A percentile compares a stretch with the other conserved stretches of the same genome.
These are phyloP conservation scores for Syzygium grande DNA, from an alignment of 345 rosid genomes.

Conservation along the genomic window DNA sequence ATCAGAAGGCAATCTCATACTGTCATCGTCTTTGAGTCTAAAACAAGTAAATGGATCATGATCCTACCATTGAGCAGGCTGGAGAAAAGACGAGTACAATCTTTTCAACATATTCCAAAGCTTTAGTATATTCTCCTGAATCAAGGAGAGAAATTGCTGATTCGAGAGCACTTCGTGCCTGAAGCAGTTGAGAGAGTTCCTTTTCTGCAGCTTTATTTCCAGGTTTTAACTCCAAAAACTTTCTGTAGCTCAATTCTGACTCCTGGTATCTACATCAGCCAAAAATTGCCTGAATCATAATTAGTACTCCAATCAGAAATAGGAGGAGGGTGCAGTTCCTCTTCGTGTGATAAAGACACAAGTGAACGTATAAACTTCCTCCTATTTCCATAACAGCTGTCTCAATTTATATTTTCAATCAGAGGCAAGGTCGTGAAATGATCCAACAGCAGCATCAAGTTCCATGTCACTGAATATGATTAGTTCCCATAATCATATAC, in stretches of 20 bases:
- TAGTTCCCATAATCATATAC: not conserved
- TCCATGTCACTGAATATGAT: not conserved
- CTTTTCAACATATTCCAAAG: constrained; percentile 78
- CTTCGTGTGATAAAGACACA: not conserved
- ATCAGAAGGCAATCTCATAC: not conserved
- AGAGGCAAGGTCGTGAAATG: not conserved
- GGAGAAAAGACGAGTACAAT: constrained; percentile 95
- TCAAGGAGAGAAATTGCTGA: constrained; percentile 55
- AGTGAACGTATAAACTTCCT: not conserved
- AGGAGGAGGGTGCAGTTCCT: not conserved
- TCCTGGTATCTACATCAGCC: constrained; percentile 70
- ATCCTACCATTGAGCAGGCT: constrained; percentile 71
- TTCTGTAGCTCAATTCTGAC: constrained; percentile 62
- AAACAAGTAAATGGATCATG: not conserved
- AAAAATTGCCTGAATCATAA: constrained; percentile 24
- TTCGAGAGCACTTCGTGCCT: constrained; percentile 82
- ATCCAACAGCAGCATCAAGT: not conserved
- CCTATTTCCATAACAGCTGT: not conserved
- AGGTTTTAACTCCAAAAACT: constrained; percentile 64
- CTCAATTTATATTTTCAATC: not conserved
- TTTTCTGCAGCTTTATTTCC: constrained; percentile 66
- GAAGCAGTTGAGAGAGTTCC: constrained; percentile 87
- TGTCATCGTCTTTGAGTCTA: not conserved
- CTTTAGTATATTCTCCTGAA: constrained; percentile 60
- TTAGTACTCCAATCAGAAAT: constrained; percentile 19